phyloP scores from a whole-genome alignment of 768 basidiomycete genomes.

The Cantharellus cinnabarinus region DNA sequence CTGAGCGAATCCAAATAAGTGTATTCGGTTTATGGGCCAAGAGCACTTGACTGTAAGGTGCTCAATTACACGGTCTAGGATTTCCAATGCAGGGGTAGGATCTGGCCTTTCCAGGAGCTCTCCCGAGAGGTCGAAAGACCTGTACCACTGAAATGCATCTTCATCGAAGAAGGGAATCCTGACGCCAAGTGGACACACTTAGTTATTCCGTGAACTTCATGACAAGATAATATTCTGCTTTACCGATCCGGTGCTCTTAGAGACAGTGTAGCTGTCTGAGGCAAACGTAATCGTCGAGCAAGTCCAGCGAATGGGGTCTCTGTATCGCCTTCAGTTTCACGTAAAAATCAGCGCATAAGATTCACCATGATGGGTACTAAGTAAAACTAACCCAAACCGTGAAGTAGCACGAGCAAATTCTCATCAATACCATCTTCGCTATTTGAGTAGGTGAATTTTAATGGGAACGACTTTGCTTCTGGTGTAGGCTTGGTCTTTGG shows the following conservation, averaged over 20 bases:
- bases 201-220: conserved; percentile 11
- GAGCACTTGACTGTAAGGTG: conserved; percentile 37
- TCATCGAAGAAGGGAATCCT: conserved; percentile 59
- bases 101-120: conserved; percentile 50
- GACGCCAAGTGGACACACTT: conserved; percentile 1
- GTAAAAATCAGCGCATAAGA: neutral
- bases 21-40: conserved; percentile 54
- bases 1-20: conserved; percentile 77
- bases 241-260: conserved; percentile 61
- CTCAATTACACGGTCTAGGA: conserved; percentile 30
- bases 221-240: conserved; percentile 1
- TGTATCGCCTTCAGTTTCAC: conserved; percentile 44
- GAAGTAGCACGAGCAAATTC: conserved; percentile 65
- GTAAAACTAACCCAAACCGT: conserved; percentile 50
- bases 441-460: conserved; percentile 39
- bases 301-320: conserved; percentile 57
- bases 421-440: conserved; percentile 74
- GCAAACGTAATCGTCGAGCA: conserved; percentile 54
- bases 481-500: conserved; percentile 5
- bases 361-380: neutral
- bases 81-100: conserved; percentile 43
- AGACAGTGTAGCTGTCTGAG: conserved; percentile 72
- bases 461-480: neutral
- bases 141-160: conserved; percentile 65
- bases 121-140: conserved; percentile 61